These are phyloP conservation scores for Macrolepiota albuminosa DNA, from an alignment of 768 basidiomycete genomes.

Conservation along the genomic window DNA sequence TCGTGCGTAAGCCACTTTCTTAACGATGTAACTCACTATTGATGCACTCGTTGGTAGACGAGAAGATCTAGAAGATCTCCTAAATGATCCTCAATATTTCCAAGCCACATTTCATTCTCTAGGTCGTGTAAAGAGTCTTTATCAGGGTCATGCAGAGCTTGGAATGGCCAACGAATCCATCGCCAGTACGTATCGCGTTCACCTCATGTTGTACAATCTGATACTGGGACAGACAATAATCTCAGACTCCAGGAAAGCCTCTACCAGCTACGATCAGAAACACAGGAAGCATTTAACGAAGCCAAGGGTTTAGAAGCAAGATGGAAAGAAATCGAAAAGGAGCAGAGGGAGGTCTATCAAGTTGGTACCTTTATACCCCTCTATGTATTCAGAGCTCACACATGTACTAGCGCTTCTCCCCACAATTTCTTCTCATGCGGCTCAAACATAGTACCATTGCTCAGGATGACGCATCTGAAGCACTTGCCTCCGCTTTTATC, in stretches of 20 bases:
- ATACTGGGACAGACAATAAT: constrained; percentile 55
- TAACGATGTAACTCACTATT: background rate
- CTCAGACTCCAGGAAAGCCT: constrained; percentile 71
- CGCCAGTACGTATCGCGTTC: constrained; percentile 55
- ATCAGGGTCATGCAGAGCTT: constrained; percentile 72
- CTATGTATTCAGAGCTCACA: background rate
- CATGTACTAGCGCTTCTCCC: constrained; percentile 64
- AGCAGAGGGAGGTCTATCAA: constrained; percentile 87
- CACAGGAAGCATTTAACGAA: constrained; percentile 83
- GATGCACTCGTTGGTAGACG: constrained; percentile 42
- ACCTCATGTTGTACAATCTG: constrained; percentile 2
- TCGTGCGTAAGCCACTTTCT: constrained; percentile 45
- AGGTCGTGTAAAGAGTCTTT: constrained; percentile 65
- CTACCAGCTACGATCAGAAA: constrained; percentile 73
- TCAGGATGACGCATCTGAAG: constrained; percentile 88
- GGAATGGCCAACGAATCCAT: constrained; percentile 83
- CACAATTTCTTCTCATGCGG: constrained; percentile 85
- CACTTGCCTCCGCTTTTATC: constrained; percentile 78
- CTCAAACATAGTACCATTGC: constrained; percentile 83
- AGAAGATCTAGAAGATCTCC: constrained; percentile 86
- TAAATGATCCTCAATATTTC: constrained; percentile 79
- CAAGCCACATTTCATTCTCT: constrained; percentile 85
- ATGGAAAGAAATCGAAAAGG: constrained; percentile 85
- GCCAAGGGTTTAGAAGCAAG: constrained; percentile 75
- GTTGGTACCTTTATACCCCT: constrained; percentile 31